A percentile compares a stretch with the other conserved stretches of the same genome.
Conservation (phyloP, 257 asterid species). For the Przewalskia tangutica region DNA sequence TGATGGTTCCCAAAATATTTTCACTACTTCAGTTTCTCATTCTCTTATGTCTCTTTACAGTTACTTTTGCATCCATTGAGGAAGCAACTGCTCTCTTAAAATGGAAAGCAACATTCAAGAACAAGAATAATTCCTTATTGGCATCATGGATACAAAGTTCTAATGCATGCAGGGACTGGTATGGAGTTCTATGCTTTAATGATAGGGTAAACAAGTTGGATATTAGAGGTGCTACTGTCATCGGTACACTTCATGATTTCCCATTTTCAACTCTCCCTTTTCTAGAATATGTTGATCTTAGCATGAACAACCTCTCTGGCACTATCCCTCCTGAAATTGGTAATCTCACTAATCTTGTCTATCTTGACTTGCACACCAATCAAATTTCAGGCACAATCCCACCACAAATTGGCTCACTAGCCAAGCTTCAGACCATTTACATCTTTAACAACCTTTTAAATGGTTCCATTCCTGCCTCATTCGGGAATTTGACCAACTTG, state of each 20-base stretch:
- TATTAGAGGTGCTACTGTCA: neutral
- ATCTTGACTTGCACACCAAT: neutral
- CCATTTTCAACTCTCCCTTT: neutral
- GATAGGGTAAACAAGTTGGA: neutral
- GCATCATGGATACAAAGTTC: neutral
- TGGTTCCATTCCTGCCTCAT: neutral
- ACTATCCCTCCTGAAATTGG: neutral
- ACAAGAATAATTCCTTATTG: neutral
- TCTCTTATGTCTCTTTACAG: neutral
- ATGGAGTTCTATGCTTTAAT: neutral
- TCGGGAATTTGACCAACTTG: too few relatives aligned
- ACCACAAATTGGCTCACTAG: neutral
- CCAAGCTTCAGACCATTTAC: neutral
- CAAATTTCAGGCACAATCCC: neutral
- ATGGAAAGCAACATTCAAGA: neutral
- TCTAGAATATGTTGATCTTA: neutral
- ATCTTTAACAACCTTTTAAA: neutral
- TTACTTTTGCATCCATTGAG: neutral
- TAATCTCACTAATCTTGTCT: neutral
- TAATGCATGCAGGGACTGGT: neutral
- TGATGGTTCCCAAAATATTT: neutral
- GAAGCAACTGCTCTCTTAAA: neutral
- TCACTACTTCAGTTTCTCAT: neutral
- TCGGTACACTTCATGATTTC: neutral
- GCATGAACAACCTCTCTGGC: neutral